Evolutionary conservation across 306 rosid genomes (phyloP).

Genomic region (Acacia acuminata): DNA sequence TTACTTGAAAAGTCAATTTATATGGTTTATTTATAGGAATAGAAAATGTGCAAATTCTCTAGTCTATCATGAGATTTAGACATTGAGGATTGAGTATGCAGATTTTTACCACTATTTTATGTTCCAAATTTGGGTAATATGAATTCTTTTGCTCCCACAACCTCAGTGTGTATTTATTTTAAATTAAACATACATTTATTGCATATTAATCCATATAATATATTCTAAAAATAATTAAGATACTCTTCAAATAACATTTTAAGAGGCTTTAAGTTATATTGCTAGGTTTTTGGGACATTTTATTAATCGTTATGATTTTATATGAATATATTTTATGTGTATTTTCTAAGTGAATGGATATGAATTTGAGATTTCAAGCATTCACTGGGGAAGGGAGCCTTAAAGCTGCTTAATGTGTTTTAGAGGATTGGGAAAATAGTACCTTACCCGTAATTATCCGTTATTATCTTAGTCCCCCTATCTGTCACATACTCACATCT

Average conservation of each 20-base stretch:
- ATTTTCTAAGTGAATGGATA: neutral
- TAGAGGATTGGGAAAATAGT: neutral
- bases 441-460: neutral
- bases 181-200: neutral
- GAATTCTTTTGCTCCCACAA: neutral
- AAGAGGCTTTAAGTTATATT: neutral
- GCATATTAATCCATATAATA: neutral
- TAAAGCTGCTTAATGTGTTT: neutral
- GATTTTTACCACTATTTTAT: neutral
- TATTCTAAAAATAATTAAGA: neutral
- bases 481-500: neutral
- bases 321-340: neutral
- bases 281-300: neutral
- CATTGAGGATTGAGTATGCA: neutral
- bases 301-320: neutral
- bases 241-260: neutral
- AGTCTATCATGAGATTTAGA: neutral
- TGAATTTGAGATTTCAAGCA: neutral
- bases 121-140: neutral
- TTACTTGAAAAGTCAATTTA: conserved; percentile 5
- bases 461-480: neutral
- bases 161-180: neutral
- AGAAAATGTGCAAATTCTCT: neutral
- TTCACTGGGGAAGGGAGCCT: neutral
- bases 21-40: neutral